A percentile compares a stretch with the other conserved stretches of the same genome.
phyloP scores from a whole-genome alignment of 768 basidiomycete genomes.

The Psilocybe cubensis region DNA sequence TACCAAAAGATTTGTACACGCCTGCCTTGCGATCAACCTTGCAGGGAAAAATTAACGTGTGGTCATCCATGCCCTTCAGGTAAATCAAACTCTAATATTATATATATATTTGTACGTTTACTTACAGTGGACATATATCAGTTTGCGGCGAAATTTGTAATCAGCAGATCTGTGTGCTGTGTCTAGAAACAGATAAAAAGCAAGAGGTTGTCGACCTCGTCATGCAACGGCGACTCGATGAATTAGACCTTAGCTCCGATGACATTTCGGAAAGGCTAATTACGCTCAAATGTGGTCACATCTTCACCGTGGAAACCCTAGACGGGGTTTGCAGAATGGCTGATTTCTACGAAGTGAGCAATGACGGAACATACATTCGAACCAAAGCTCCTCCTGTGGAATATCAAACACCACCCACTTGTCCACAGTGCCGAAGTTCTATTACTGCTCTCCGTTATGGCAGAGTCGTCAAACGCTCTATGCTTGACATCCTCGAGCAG shows the following conservation, averaged over 20 bases:
- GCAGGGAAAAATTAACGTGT: constrained; percentile 49
- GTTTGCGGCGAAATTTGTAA: constrained; percentile 73
- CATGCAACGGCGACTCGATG: constrained; percentile 50
- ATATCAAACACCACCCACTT: constrained; percentile 46
- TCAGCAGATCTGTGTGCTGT: constrained; percentile 57
- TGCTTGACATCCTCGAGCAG: constrained; percentile 65
- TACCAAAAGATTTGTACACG: constrained; percentile 58
- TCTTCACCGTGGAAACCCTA: constrained; percentile 72
- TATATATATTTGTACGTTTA: neutral
- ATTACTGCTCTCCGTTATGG: constrained; percentile 67
- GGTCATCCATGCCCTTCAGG: constrained; percentile 72
- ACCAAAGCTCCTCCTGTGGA: constrained; percentile 40
- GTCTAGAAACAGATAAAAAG: constrained; percentile 41
- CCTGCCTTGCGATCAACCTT: constrained; percentile 63
- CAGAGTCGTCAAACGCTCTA: constrained; percentile 61
- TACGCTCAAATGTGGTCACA: constrained; percentile 65
- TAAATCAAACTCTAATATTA: constrained; percentile 27
- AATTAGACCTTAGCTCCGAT: constrained; percentile 41
- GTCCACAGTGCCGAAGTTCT: constrained; percentile 63
- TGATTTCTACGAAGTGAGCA: constrained; percentile 49
- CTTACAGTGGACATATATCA: constrained; percentile 19
- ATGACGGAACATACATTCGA: constrained; percentile 42
- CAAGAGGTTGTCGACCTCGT: constrained; percentile 60
- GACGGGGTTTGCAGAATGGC: constrained; percentile 59
- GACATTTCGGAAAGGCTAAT: constrained; percentile 55